Evolutionary conservation across 192 early-diverging fungal species (phyloP), one percentile per base, ranked within the genome.

Genomic region (Linnemannia schmuckeri): DNA sequence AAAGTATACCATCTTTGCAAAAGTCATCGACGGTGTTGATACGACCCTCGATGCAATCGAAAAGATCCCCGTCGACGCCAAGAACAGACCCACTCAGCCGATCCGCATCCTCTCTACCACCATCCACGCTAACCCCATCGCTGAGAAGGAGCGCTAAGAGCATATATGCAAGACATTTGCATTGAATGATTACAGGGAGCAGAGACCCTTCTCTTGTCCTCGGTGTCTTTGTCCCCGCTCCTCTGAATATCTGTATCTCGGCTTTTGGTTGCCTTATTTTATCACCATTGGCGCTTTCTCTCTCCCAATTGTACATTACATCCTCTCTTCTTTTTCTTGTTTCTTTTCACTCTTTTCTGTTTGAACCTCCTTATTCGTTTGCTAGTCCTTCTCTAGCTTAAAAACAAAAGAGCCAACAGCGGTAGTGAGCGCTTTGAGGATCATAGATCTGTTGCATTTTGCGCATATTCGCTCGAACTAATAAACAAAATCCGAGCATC

Each of bases 41-140:
- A 93, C 92, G 7, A 93, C 97, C 20, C 88, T 99, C 80, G 96
- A 96, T 73, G 93, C 94, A 0, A 82, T 99, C 57, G 98, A 99
- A 82, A 95, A 94, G 54, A 84, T 98, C 9, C 95, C 96, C 68
- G 96, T 97, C 18, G 95, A 96, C 71, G 94, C 94, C 49, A 97
- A 97, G 82, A 89, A 95, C 78, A 87, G 95, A 12, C 98, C 98
- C 6, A 79, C 94, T 13, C 93, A 97, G 72, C 94, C 95, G 0
- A 91, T 98, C 18, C 90, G 92, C 78, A 94, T 99, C 30, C 84
- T 87, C 76, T 89, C 89, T 0, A 93, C 97, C 15, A 97, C 95
- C 0, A 96, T 99, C 38, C 97, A 99, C 89, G 97, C 98, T 7
- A 99, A 99, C 88, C 98, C 98, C 17, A 88, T 98, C 27, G 97